Evolutionary conservation across 1,284 basidiomycete genomes (phyloP).

Genomic region (Schizophyllum amplum): DNA sequence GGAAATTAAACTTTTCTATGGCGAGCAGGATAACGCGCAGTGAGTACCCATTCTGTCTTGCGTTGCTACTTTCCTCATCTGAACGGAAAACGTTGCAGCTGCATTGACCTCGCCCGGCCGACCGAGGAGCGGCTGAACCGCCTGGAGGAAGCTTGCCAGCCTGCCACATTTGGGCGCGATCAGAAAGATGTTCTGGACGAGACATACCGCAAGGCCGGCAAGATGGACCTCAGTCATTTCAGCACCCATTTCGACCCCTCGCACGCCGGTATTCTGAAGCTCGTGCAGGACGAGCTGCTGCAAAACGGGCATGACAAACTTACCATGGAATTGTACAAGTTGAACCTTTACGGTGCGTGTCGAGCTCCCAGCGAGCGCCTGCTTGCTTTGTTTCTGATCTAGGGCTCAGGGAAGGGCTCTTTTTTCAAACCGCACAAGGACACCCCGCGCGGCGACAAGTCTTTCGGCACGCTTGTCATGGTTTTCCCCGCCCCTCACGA

Average conservation of each 20-base stretch:
- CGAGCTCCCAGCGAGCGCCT: too few relatives aligned
- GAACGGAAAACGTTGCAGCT: background rate
- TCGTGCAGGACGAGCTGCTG: conserved; percentile 8
- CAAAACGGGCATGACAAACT: conserved; percentile 1
- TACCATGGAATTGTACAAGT: conserved; percentile 1
- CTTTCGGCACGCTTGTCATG: conserved; percentile 28
- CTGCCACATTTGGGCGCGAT: conserved; percentile 19
- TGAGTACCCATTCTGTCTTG: background rate
- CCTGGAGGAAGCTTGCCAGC: conserved; percentile 8
- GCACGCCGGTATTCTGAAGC: conserved; percentile 17
- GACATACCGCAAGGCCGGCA: conserved; percentile 26
- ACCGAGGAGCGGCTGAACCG: background rate
- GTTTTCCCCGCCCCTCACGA: conserved; percentile 30
- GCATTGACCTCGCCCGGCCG: conserved; percentile 5
- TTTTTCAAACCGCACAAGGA: conserved; percentile 24
- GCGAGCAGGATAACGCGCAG: background rate
- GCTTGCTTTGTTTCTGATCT: background rate
- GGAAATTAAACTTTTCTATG: background rate
- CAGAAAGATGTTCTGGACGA: conserved; percentile 23
- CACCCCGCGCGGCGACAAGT: conserved; percentile 20
- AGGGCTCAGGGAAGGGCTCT: conserved; percentile 18
- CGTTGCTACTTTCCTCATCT: background rate
- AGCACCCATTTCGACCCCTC: conserved; percentile 20
- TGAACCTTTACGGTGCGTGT: background rate
- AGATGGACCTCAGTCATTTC: conserved; percentile 22